Conservation (phyloP, 495 filamentous ascomycete genomes). For the Podospora didyma region DNA sequence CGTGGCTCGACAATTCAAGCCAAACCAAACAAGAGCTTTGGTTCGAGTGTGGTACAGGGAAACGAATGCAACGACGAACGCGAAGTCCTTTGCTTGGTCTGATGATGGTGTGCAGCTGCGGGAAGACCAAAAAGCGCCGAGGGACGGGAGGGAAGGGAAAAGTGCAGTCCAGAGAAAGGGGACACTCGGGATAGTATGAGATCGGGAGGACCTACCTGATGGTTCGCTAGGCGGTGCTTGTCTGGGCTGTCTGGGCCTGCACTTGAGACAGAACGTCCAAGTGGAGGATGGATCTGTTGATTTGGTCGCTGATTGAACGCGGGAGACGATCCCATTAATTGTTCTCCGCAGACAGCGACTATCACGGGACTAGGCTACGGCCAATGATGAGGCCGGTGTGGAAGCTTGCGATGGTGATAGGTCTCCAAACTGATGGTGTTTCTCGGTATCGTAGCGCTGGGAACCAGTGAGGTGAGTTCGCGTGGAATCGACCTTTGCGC, state of each 20-base stretch:
- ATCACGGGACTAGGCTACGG: constrained; percentile 46
- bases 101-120: constrained; percentile 21
- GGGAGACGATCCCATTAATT: constrained; percentile 33
- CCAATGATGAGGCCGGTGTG: constrained; percentile 40
- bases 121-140: constrained; percentile 13
- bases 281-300: constrained; percentile 17
- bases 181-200: constrained; percentile 9
- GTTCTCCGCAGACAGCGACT: constrained; percentile 43
- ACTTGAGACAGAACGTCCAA: constrained; percentile 9
- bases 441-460: constrained; percentile 32
- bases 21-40: not conserved
- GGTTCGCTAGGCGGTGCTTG: not conserved
- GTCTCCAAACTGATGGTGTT: constrained; percentile 35
- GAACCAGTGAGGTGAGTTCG: constrained; percentile 44
- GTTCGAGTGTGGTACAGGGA: not conserved
- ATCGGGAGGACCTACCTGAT: constrained; percentile 16
- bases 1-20: not conserved
- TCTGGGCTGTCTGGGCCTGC: constrained; percentile 1
- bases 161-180: constrained; percentile 3
- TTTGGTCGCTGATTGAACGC: constrained; percentile 34
- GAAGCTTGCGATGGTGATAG: constrained; percentile 42
- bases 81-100: not conserved
- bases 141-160: constrained; percentile 20
- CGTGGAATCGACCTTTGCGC: constrained; percentile 26
- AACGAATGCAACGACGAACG: not conserved